Evolutionary conservation across 1,284 basidiomycete genomes (phyloP).

Genomic region (Caloboletus inedulis): DNA sequence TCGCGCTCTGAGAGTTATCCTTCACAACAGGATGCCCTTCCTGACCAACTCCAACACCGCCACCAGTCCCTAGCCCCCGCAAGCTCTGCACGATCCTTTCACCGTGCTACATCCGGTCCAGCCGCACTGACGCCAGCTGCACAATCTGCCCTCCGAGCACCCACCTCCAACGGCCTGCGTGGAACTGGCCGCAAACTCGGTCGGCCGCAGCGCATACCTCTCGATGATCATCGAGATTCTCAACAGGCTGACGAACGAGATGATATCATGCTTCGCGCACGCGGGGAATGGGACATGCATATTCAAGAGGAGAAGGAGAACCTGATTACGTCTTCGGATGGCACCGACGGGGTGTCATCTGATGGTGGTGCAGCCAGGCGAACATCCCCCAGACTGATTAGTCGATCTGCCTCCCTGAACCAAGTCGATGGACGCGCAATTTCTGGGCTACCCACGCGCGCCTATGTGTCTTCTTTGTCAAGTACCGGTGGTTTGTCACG

Average conservation of each 20-base stretch:
- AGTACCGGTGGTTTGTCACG: conserved; percentile 22
- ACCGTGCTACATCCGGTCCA: conserved; percentile 60
- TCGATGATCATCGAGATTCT: conserved; percentile 39
- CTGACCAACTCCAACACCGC: conserved; percentile 26
- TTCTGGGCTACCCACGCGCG: conserved; percentile 31
- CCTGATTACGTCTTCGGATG: conserved; percentile 27
- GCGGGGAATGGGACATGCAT: conserved; percentile 29
- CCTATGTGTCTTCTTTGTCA: conserved; percentile 30
- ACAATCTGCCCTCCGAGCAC: conserved; percentile 24
- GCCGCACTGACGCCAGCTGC: conserved; percentile 35
- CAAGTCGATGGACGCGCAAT: conserved; percentile 36
- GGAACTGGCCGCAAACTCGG: conserved; percentile 37
- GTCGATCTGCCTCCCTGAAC: conserved; percentile 32
- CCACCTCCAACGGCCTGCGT: conserved; percentile 33
- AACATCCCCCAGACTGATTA: conserved; percentile 25
- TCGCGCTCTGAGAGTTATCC: conserved; percentile 63
- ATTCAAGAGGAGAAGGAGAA: conserved; percentile 34
- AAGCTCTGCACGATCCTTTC: conserved; percentile 46
- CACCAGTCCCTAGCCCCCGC: conserved; percentile 20
- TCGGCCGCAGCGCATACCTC: conserved; percentile 41
- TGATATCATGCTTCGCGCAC: conserved; percentile 27
- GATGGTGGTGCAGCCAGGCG: conserved; percentile 24
- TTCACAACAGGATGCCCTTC: conserved; percentile 15
- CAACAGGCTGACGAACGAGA: conserved; percentile 39
- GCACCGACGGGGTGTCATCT: conserved; percentile 22